Percentiles rank a stretch among this genome's conserved stretches.
These are phyloP conservation scores for Chlamydomonas applanata DNA, from an alignment of 139 green algal species.

Conservation along the genomic window DNA sequence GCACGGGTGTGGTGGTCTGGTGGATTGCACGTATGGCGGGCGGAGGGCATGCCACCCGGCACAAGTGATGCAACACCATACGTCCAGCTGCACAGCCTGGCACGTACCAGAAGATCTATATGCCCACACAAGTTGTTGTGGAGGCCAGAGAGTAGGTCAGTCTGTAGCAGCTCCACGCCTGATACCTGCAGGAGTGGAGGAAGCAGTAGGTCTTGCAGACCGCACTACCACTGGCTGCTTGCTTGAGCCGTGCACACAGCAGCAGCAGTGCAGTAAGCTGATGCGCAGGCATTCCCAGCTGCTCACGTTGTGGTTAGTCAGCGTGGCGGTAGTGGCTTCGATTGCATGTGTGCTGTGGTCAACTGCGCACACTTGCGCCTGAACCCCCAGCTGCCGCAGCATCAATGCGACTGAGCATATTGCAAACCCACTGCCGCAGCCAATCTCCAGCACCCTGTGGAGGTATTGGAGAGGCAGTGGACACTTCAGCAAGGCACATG, in stretches of 20 bases:
- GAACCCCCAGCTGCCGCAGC: conserved; percentile 31
- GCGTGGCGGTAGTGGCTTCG: conserved; percentile 45
- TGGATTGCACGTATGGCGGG: conserved; percentile 2
- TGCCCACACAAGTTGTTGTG: conserved; percentile 18
- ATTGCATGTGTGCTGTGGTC: conserved; percentile 68
- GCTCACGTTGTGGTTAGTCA: conserved; percentile 48
- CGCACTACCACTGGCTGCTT: too few relatives aligned
- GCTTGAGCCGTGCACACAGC: too few relatives aligned
- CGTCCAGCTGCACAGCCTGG: too few relatives aligned
- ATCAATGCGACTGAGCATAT: conserved; percentile 72
- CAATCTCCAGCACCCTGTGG: conserved; percentile 73
- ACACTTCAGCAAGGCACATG: background rate
- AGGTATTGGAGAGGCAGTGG: background rate
- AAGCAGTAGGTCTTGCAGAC: too few relatives aligned
- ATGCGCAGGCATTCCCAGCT: too few relatives aligned
- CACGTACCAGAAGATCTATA: conserved; percentile 60
- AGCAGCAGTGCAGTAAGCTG: too few relatives aligned
- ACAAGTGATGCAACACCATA: background rate
- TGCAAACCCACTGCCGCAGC: conserved; percentile 84
- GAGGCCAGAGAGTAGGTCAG: conserved; percentile 44
- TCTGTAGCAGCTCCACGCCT: conserved; percentile 47
- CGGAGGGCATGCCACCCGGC: background rate
- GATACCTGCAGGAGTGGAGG: too few relatives aligned
- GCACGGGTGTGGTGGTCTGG: background rate
- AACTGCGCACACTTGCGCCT: conserved; percentile 37